Conservation (phyloP, 2,329 filamentous ascomycete genomes). For the Huntiella omanensis region DNA sequence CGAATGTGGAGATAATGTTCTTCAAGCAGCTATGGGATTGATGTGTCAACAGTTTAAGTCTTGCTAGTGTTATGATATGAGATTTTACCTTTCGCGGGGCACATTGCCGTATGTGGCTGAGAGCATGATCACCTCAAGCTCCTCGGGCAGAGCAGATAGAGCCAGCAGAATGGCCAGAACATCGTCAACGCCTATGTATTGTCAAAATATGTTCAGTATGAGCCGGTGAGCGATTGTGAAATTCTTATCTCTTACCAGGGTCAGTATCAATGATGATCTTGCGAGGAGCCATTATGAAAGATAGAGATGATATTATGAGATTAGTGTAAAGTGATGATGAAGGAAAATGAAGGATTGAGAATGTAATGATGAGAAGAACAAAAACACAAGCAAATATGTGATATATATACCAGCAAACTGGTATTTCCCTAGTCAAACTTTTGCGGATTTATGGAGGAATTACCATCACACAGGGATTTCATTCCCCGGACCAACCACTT, state of each 20-base stretch:
- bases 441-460: too few relatives aligned
- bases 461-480: too few relatives aligned
- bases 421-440: too few relatives aligned
- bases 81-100: conserved; percentile 50
- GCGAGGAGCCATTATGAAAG: conserved; percentile 38
- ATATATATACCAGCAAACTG: too few relatives aligned
- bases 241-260: conserved; percentile 36
- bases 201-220: neutral
- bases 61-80: neutral
- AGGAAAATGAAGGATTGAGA: neutral
- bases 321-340: neutral
- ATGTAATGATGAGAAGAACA: neutral
- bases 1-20: conserved; percentile 79
- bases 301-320: neutral
- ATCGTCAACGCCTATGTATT: conserved; percentile 59
- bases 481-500: too few relatives aligned
- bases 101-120: conserved; percentile 93
- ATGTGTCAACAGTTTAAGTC: neutral
- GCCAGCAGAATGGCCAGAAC: conserved; percentile 74
- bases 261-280: conserved; percentile 94
- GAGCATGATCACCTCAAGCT: conserved; percentile 69
- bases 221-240: neutral
- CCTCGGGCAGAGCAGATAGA: conserved; percentile 60
- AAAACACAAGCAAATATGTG: too few relatives aligned
- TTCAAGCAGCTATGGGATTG: conserved; percentile 43